A percentile compares a stretch with the other conserved stretches of the same genome.
phyloP scores from a whole-genome alignment of 1,284 basidiomycete species.

The Polyporus tsugae region DNA sequence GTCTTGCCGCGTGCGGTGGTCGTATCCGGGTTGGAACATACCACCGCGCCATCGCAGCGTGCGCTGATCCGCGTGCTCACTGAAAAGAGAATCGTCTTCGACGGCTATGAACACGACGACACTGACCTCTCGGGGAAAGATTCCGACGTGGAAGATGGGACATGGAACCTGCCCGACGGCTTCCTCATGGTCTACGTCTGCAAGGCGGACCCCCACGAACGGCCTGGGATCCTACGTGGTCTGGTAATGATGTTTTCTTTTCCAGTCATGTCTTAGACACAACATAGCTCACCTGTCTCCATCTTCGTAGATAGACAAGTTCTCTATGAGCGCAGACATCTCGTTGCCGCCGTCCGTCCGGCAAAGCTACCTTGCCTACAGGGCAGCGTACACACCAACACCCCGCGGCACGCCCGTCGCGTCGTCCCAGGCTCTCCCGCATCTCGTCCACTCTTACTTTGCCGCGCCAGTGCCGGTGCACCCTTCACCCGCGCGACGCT shows the following conservation, averaged over 20 bases:
- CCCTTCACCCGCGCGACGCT: constrained; percentile 33
- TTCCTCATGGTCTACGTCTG: constrained; percentile 81
- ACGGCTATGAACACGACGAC: constrained; percentile 38
- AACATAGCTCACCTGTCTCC: background rate
- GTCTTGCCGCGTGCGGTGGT: constrained; percentile 70
- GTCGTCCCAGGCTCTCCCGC: constrained; percentile 48
- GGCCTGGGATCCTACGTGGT: constrained; percentile 68
- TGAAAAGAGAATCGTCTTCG: constrained; percentile 60
- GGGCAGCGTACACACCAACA: constrained; percentile 33
- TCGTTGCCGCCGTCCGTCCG: constrained; percentile 34
- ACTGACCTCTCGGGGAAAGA: constrained; percentile 42
- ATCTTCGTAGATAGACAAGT: constrained; percentile 71
- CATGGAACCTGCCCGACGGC: constrained; percentile 69
- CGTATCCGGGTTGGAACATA: constrained; percentile 73
- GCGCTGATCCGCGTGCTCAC: constrained; percentile 62
- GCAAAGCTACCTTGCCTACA: constrained; percentile 38
- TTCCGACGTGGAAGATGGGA: constrained; percentile 42
- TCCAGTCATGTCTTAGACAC: background rate
- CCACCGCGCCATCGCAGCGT: constrained; percentile 62
- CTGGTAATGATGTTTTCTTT: constrained; percentile 55
- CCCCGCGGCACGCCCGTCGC: constrained; percentile 42
- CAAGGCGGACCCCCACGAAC: constrained; percentile 64
- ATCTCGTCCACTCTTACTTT: constrained; percentile 41
- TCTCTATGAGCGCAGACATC: constrained; percentile 76
- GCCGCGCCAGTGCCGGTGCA: constrained; percentile 35